Percentiles rank a stretch among this genome's conserved stretches.
phyloP scores from a whole-genome alignment of 2,329 filamentous ascomycete species.

The Phialocephala sp. region DNA sequence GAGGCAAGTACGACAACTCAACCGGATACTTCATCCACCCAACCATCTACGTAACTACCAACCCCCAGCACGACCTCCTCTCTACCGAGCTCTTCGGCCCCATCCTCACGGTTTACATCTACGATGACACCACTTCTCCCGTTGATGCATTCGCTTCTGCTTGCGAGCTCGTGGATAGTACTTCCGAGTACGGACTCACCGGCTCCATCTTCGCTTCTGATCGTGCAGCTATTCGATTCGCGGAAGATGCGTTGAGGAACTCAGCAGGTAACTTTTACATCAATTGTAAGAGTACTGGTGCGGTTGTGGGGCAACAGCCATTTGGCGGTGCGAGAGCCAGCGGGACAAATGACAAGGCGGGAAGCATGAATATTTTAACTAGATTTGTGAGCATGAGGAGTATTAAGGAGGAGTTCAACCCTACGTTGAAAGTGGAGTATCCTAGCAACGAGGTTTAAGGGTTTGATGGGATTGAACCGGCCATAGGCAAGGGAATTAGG shows the following conservation, averaged over 20 bases:
- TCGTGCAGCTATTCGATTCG: slow-evolving; percentile 66
- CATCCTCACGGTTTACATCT: slow-evolving; percentile 75
- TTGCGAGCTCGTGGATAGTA: slow-evolving; percentile 70
- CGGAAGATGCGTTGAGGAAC: slow-evolving; percentile 74
- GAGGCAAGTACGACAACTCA: slow-evolving; percentile 77
- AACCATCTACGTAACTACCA: slow-evolving; percentile 78
- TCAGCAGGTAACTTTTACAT: slow-evolving; percentile 85
- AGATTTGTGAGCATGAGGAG: slow-evolving; percentile 71
- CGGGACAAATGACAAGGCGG: slow-evolving; percentile 77
- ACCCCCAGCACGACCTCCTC: slow-evolving; percentile 76
- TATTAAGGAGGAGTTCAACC: slow-evolving; percentile 77
- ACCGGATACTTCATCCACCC: slow-evolving; percentile 86
- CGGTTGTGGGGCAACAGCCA: slow-evolving; percentile 75
- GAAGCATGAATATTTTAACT: slow-evolving; percentile 65
- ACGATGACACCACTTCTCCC: slow-evolving; percentile 67
- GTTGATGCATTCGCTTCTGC: slow-evolving; percentile 61
- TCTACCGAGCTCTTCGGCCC: slow-evolving; percentile 84
- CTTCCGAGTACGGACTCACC: slow-evolving; percentile 79
- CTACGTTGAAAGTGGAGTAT: slow-evolving; percentile 68
- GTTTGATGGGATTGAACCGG: not conserved
- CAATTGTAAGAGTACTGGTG: slow-evolving; percentile 81
- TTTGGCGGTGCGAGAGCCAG: slow-evolving; percentile 72
- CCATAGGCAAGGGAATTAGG: no score
- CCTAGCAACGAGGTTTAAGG: slow-evolving; percentile 67
- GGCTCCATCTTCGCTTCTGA: slow-evolving; percentile 78